Conservation (phyloP, 371 early-diverging fungal species). For the Lichtheimia ramosa region DNA sequence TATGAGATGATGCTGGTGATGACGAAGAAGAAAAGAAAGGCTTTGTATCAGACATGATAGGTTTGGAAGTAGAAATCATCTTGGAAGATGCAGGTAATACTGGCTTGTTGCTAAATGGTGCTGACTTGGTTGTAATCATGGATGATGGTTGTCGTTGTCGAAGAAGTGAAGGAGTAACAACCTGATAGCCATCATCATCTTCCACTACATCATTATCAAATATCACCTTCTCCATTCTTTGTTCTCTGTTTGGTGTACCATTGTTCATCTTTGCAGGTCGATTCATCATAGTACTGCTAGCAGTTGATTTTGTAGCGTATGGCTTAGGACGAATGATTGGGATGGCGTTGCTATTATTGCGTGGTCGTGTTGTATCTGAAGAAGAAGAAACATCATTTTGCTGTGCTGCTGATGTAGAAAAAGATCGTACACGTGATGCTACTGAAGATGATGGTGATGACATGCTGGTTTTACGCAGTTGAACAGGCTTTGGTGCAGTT, state of each 20-base stretch:
- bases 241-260: slow-evolving; percentile 4
- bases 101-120: neutral
- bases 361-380: too few relatives aligned
- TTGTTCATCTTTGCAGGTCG: neutral
- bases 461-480: neutral
- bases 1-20: too few relatives aligned
- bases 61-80: too few relatives aligned
- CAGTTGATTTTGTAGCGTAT: neutral
- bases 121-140: slow-evolving; percentile 7
- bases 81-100: too few relatives aligned
- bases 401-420: slow-evolving; percentile 1
- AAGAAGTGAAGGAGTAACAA: slow-evolving; percentile 42
- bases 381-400: too few relatives aligned
- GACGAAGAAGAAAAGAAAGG: too few relatives aligned
- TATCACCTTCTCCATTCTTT: slow-evolving; percentile 8
- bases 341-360: neutral
- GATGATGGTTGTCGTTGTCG: slow-evolving; percentile 16
- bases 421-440: slow-evolving; percentile 2
- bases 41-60: too few relatives aligned
- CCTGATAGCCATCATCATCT: slow-evolving; percentile 37
- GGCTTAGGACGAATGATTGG: slow-evolving; percentile 14
- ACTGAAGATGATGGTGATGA: neutral
- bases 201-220: slow-evolving; percentile 17
- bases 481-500: slow-evolving; percentile 12
- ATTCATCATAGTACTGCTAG: neutral